Percentiles rank a stretch among this genome's conserved stretches.
Evolutionary conservation across 495 filamentous ascomycete species (phyloP).

Genomic region (Aspergillus leporis): DNA sequence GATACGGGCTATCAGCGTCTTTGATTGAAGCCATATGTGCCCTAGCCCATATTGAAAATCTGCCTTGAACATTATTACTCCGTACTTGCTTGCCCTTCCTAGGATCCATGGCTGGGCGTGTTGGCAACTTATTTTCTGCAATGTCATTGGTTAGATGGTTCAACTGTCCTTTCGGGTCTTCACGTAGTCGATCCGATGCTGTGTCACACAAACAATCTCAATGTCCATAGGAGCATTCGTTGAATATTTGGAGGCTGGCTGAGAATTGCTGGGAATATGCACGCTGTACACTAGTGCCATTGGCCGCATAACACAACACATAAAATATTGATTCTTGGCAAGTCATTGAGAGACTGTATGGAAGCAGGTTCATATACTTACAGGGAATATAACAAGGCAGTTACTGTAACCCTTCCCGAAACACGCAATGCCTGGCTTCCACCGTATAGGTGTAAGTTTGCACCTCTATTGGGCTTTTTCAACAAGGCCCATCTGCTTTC

Average conservation of each 20-base stretch:
- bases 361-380: no score
- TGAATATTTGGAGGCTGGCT: background rate
- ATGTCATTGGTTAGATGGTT: background rate
- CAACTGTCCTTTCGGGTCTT: background rate
- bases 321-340: background rate
- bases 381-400: no score
- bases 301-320: background rate
- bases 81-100: background rate
- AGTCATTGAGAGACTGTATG: background rate
- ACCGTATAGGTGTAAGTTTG: no score
- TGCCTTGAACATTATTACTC: no score
- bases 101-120: background rate
- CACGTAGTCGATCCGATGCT: background rate
- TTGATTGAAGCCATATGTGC: background rate
- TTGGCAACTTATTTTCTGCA: background rate
- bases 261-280: background rate
- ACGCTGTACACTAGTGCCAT: background rate
- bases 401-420: no score
- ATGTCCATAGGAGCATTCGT: background rate
- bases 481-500: no score
- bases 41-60: background rate
- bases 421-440: no score
- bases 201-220: slow-evolving; percentile 4
- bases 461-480: no score
- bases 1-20: background rate